Percentiles rank a stretch among this genome's conserved stretches.
Evolutionary conservation across 2,329 filamentous ascomycete genomes (phyloP).

Genomic region (Moelleriella libera): DNA sequence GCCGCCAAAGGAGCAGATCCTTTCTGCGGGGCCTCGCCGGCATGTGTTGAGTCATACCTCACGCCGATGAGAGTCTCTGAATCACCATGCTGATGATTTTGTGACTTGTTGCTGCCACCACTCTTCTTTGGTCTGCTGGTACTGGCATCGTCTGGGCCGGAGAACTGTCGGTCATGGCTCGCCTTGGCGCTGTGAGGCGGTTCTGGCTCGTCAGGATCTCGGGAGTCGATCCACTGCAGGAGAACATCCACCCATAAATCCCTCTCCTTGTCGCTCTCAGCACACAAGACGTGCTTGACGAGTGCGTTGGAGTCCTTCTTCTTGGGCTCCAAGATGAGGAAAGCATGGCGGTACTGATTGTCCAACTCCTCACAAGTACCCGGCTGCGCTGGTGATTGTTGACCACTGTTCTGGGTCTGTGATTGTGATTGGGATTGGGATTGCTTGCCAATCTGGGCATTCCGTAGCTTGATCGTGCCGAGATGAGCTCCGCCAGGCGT

Average conservation of each 20-base stretch:
- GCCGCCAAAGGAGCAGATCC: conserved; percentile 19
- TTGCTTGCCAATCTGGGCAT: conserved; percentile 89
- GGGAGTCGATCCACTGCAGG: conserved; percentile 74
- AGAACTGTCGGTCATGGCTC: conserved; percentile 24
- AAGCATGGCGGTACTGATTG: conserved; percentile 92
- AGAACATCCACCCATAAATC: conserved; percentile 89
- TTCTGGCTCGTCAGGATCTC: conserved; percentile 40
- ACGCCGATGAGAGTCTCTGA: conserved; percentile 40
- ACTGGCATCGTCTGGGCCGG: conserved; percentile 13
- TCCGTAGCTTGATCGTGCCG: conserved; percentile 82
- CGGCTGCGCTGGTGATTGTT: conserved; percentile 44
- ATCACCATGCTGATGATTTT: conserved; percentile 19
- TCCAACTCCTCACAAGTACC: conserved; percentile 59
- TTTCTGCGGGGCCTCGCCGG: conserved; percentile 35
- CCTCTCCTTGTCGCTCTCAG: conserved; percentile 83
- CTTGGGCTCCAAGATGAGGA: conserved; percentile 89
- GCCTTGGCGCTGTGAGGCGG: conserved; percentile 11
- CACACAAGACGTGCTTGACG: conserved; percentile 87
- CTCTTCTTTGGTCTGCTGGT: conserved; percentile 16
- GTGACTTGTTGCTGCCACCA: conserved; percentile 5
- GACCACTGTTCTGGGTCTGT: conserved; percentile 25
- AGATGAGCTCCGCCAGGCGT: conserved; percentile 78
- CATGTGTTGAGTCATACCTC: conserved; percentile 41
- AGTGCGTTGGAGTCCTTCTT: conserved; percentile 82
- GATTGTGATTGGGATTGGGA: conserved; percentile 22